Evolutionary conservation across 139 green algal species (phyloP), one percentile per base, ranked within the genome.

Genomic region (Raphidocelis subcapitata): DNA sequence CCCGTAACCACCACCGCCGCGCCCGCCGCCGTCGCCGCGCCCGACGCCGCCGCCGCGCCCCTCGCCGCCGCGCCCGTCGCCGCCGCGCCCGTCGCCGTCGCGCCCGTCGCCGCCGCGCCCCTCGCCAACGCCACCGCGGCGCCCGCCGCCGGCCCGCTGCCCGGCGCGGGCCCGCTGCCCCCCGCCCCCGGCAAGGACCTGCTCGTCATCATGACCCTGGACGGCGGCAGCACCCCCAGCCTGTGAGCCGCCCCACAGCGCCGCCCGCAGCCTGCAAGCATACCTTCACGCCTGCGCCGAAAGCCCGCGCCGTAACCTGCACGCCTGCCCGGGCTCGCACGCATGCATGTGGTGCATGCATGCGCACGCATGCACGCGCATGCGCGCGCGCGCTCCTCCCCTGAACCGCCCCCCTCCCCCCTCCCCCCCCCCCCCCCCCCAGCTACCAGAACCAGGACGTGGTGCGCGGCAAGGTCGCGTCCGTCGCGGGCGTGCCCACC

Each of bases 171-270:
- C 28, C 65, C 65, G 24, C 65, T 21, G 18, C 8, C 33, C 20
- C 36, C 52, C 23, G 65, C 54, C 37, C 46, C 67, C 35, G 67
- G 67, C 29, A 73, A 73, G 24, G 65, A 73, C n/a, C n/a, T n/a
- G n/a, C n/a, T n/a, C n/a, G n/a, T n/a, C n/a, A n/a, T 54, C 67
- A 65, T 23, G 55, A 65, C 23, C 52, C 65, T 33, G 54, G 65
- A 23, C 23, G 23, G 20, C 28, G 28, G 20, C 10, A 23, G 57
- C 24, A 44, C 14, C 46, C 14, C 46, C 46, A 54, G 46, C 46
- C 46, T 23, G 46, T 15, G 15, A 12, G 46, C 46, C 46, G 12
- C n/a, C n/a, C n/a, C n/a, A n/a, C n/a, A n/a, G n/a, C n/a, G n/a
- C n/a, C n/a, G n/a, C n/a, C n/a, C n/a, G n/a, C n/a, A n/a, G n/a